These are phyloP conservation scores for Neurospora intermedia DNA, from an alignment of 495 filamentous ascomycete genomes.

Conservation along the genomic window DNA sequence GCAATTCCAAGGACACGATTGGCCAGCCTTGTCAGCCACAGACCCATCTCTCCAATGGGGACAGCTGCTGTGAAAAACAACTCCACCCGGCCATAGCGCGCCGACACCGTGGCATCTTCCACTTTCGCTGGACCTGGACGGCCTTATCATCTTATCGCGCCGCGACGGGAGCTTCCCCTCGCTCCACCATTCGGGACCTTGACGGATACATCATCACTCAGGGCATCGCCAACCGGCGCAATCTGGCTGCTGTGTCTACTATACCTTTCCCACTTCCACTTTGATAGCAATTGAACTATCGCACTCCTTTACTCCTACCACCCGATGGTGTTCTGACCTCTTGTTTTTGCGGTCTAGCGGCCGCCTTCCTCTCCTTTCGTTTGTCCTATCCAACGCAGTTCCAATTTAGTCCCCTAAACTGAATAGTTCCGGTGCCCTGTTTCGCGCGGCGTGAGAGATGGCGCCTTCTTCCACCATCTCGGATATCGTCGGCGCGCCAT, in stretches of 20 bases:
- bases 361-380: neutral
- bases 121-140: neutral
- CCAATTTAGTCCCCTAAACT: no score
- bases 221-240: neutral
- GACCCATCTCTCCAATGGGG: neutral
- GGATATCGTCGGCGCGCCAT: constrained; percentile 7
- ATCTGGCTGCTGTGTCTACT: neutral
- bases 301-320: neutral
- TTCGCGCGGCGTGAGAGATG: constrained; percentile 1
- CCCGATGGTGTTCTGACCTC: neutral
- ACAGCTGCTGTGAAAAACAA: neutral
- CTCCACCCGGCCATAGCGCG: neutral
- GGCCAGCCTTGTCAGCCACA: neutral
- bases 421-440: neutral
- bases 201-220: neutral
- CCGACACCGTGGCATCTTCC: neutral
- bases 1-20: neutral
- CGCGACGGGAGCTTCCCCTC: neutral
- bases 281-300: neutral
- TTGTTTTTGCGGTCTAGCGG: neutral
- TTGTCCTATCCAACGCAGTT: neutral
- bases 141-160: neutral
- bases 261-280: neutral
- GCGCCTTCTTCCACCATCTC: neutral
- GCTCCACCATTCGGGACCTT: neutral